These are phyloP conservation scores for Chytriomyces sp. DNA, from an alignment of 192 early-diverging fungal species.

Conservation along the genomic window DNA sequence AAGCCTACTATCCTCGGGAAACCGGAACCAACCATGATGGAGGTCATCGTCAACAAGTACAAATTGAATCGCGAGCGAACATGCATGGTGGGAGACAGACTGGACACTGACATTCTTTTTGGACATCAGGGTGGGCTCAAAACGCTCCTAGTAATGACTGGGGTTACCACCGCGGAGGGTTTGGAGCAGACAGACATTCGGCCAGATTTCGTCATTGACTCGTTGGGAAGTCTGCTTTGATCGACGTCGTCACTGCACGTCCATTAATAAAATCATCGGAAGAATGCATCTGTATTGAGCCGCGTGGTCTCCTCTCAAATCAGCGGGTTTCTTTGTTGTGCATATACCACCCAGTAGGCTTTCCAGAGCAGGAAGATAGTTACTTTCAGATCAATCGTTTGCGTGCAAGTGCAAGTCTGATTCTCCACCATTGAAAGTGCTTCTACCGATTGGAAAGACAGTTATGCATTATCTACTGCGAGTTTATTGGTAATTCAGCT, in stretches of 20 bases:
- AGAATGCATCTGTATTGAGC: too few species aligned
- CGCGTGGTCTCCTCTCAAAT: too few species aligned
- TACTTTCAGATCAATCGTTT: slow-evolving; percentile 82
- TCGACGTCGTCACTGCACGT: too few species aligned
- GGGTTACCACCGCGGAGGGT: slow-evolving; percentile 51
- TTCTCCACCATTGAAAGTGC: too few species aligned
- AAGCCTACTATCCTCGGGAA: slow-evolving; percentile 90
- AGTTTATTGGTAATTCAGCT: slow-evolving; percentile 16
- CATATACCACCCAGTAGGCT: too few species aligned
- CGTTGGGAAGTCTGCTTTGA: slow-evolving; percentile 43
- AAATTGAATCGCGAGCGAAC: slow-evolving; percentile 78
- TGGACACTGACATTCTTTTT: slow-evolving; percentile 97
- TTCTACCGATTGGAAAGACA: too few species aligned
- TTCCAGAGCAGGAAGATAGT: slow-evolving; percentile 67
- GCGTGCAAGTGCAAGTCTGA: too few species aligned
- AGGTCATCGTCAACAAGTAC: slow-evolving; percentile 85
- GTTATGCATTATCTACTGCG: background rate
- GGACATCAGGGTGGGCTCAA: slow-evolving; percentile 82
- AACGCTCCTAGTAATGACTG: slow-evolving; percentile 92
- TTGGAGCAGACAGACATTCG: slow-evolving; percentile 40
- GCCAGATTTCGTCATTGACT: slow-evolving; percentile 49
- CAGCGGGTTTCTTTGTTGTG: too few species aligned
- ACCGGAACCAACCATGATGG: slow-evolving; percentile 91
- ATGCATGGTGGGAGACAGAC: slow-evolving; percentile 95
- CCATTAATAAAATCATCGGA: too few species aligned